Conservation (phyloP, 352 stramenopile species). For the Pseudoperonospora humuli region DNA sequence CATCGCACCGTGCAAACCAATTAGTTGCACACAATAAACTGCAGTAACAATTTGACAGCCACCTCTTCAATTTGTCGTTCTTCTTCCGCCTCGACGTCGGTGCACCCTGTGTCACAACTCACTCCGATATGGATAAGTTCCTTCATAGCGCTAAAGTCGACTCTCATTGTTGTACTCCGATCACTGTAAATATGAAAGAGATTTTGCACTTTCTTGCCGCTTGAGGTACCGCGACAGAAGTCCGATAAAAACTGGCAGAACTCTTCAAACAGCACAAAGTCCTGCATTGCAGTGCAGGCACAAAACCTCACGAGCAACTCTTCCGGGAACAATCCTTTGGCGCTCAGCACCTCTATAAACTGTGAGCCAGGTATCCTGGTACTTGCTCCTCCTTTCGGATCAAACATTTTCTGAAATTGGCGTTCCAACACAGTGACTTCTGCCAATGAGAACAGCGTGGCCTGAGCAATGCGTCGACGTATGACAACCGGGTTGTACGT, state of each 20-base stretch:
- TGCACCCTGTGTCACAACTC: conserved; percentile 17
- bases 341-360: conserved; percentile 49
- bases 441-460: conserved; percentile 58
- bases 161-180: conserved; percentile 15
- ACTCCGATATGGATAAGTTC: conserved; percentile 32
- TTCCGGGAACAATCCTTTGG: conserved; percentile 34
- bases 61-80: conserved; percentile 38
- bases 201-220: conserved; percentile 30
- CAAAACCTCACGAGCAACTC: conserved; percentile 43
- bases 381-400: conserved; percentile 60
- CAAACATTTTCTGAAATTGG: conserved; percentile 73
- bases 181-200: conserved; percentile 61
- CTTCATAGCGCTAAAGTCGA: conserved; percentile 35
- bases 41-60: background rate
- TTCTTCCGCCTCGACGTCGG: conserved; percentile 25
- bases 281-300: conserved; percentile 26
- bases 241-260: conserved; percentile 78
- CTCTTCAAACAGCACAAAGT: conserved; percentile 70
- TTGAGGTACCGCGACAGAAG: conserved; percentile 46
- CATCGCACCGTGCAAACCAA: background rate
- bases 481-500: conserved; percentile 78
- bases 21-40: background rate
- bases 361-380: conserved; percentile 50
- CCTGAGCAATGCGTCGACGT: conserved; percentile 62
- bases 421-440: conserved; percentile 71